Conservation (phyloP, 306 rosid genomes). For the Trifolium subterraneum region DNA sequence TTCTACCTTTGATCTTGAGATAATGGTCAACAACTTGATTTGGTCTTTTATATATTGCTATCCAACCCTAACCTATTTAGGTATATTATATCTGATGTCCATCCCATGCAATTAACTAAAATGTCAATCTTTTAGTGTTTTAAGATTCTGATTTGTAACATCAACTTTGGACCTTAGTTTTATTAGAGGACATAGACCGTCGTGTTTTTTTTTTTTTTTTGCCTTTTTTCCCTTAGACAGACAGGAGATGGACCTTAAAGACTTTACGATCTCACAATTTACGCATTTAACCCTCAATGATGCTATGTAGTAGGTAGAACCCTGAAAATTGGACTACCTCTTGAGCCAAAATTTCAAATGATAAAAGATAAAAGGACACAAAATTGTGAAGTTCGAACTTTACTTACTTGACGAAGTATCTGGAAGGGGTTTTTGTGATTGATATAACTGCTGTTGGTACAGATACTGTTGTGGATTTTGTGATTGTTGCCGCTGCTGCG, state of each 20-base stretch:
- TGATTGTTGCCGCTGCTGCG: slow-evolving; percentile 50
- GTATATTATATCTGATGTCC: slow-evolving; percentile 13
- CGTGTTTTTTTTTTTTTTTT: not conserved
- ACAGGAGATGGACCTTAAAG: slow-evolving; percentile 14
- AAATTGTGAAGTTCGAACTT: too few species aligned
- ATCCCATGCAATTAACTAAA: slow-evolving; percentile 22
- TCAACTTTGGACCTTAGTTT: slow-evolving; percentile 25
- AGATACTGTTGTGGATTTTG: slow-evolving; percentile 78
- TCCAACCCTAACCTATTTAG: slow-evolving; percentile 2
- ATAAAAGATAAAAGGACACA: slow-evolving; percentile 20
- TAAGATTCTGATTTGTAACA: slow-evolving; percentile 9
- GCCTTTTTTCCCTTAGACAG: not conserved
- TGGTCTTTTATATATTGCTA: not conserved
- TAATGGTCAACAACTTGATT: not conserved
- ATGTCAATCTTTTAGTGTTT: slow-evolving; percentile 1
- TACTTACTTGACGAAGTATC: too few species aligned
- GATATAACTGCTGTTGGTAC: slow-evolving; percentile 69
- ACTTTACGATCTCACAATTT: slow-evolving; percentile 6
- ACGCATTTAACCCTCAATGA: not conserved
- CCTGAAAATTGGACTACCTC: slow-evolving; percentile 12
- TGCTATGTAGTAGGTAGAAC: slow-evolving; percentile 9
- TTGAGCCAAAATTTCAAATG: not conserved
- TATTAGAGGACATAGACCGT: not conserved
- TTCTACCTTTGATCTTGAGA: slow-evolving; percentile 3
- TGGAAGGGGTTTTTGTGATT: too few species aligned